Percentiles rank a stretch among this genome's conserved stretches.
These are phyloP conservation scores for Bipolaris oryzae DNA, from an alignment of 2,329 filamentous ascomycete genomes.

Conservation along the genomic window DNA sequence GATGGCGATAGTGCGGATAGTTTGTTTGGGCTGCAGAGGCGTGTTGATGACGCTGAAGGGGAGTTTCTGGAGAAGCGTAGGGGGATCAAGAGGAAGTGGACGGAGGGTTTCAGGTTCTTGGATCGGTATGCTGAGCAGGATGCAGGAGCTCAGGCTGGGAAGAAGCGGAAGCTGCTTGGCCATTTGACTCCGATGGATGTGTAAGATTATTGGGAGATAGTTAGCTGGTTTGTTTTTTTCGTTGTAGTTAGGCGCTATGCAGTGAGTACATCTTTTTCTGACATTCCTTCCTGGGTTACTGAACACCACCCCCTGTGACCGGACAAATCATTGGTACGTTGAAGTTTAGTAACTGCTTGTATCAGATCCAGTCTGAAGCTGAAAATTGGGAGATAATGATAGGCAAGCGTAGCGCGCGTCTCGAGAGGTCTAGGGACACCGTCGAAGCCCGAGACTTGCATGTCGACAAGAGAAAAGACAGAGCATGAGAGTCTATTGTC, in stretches of 20 bases:
- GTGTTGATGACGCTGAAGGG: neutral
- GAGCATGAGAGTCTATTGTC: neutral
- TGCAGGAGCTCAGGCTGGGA: neutral
- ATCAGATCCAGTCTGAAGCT: neutral
- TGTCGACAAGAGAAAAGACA: neutral
- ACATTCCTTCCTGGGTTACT: neutral
- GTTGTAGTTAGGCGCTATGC: too few species aligned
- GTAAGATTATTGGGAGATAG: too few species aligned
- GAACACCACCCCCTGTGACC: neutral
- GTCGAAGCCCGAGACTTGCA: neutral
- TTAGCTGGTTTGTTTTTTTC: too few species aligned
- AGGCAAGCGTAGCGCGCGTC: neutral
- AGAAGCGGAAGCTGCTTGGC: neutral
- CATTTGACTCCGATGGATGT: neutral
- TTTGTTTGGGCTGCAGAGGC: neutral
- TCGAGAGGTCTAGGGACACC: neutral
- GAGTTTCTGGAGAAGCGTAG: neutral
- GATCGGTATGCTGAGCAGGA: neutral
- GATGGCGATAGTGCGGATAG: neutral
- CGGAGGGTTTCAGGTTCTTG: neutral
- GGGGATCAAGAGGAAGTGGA: neutral
- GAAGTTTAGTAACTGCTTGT: neutral
- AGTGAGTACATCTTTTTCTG: too few species aligned
- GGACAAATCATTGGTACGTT: neutral
- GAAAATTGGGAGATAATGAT: neutral